Evolutionary conservation across 768 basidiomycete species (phyloP).

Genomic region (Boletus fagicola): DNA sequence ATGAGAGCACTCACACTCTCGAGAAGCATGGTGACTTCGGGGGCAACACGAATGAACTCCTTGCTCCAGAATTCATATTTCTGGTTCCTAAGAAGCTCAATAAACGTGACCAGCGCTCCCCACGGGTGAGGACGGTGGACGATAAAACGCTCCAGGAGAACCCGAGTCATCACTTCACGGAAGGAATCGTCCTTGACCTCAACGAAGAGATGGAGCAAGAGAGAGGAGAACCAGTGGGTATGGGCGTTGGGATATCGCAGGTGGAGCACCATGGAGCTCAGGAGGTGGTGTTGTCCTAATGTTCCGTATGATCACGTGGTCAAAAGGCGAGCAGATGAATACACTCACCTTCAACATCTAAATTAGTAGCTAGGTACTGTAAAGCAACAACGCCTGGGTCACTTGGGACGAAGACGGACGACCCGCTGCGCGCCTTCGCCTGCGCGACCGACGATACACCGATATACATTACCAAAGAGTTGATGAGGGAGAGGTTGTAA

Average conservation of each 20-base stretch:
- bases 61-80: slow-evolving; percentile 92
- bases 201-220: slow-evolving; percentile 83
- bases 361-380: slow-evolving; percentile 75
- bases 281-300: slow-evolving; percentile 89
- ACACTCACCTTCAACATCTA: slow-evolving; percentile 85
- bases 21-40: slow-evolving; percentile 81
- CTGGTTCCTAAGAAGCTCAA: slow-evolving; percentile 86
- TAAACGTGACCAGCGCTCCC: slow-evolving; percentile 92
- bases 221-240: slow-evolving; percentile 95
- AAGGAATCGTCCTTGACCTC: slow-evolving; percentile 76
- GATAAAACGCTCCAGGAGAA: slow-evolving; percentile 90
- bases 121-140: slow-evolving; percentile 95
- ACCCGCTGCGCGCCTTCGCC: slow-evolving; percentile 80
- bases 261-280: slow-evolving; percentile 91
- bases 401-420: slow-evolving; percentile 73
- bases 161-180: slow-evolving; percentile 81
- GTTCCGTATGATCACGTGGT: background rate
- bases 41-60: slow-evolving; percentile 79
- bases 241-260: slow-evolving; percentile 97
- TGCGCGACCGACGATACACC: slow-evolving; percentile 92
- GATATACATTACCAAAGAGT: slow-evolving; percentile 93
- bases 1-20: slow-evolving; percentile 62
- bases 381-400: slow-evolving; percentile 85
- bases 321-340: background rate
- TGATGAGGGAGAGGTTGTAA: slow-evolving; percentile 89